Evolutionary conservation across 2,329 filamentous ascomycete genomes (phyloP).

Genomic region (Amesomyces nigricolor): DNA sequence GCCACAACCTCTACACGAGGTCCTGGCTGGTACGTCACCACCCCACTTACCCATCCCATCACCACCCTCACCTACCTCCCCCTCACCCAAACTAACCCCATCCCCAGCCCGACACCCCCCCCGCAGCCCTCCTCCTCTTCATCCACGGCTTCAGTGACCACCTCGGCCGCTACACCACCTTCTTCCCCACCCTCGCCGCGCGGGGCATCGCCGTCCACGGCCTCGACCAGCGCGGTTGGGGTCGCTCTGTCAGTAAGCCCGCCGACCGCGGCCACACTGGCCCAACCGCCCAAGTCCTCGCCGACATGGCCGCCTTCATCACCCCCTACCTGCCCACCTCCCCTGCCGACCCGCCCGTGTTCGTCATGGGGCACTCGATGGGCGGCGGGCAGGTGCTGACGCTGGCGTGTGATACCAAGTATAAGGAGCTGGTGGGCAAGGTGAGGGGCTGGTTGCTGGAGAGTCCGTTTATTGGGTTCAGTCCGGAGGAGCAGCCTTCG

Average conservation of each 20-base stretch:
- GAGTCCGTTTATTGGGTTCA: slow-evolving; percentile 72
- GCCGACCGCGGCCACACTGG: slow-evolving; percentile 67
- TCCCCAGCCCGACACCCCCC: slow-evolving; percentile 47
- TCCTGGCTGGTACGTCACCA: slow-evolving; percentile 49
- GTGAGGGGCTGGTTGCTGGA: slow-evolving; percentile 72
- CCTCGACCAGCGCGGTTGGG: slow-evolving; percentile 89
- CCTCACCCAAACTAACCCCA: background rate
- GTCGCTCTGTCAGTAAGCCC: slow-evolving; percentile 58
- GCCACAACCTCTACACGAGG: slow-evolving; percentile 48
- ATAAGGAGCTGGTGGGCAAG: slow-evolving; percentile 49
- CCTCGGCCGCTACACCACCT: slow-evolving; percentile 66
- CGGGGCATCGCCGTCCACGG: slow-evolving; percentile 69
- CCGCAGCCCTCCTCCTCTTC: slow-evolving; percentile 69
- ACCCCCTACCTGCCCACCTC: slow-evolving; percentile 47
- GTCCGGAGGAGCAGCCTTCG: slow-evolving; percentile 58
- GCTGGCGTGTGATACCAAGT: slow-evolving; percentile 46
- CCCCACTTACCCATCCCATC: background rate
- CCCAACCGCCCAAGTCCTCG: slow-evolving; percentile 64
- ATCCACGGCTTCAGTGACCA: slow-evolving; percentile 91
- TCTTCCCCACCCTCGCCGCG: slow-evolving; percentile 65
- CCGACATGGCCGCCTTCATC: slow-evolving; percentile 74
- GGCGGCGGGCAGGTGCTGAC: slow-evolving; percentile 73
- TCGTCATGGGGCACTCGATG: slow-evolving; percentile 89
- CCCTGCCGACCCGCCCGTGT: slow-evolving; percentile 54
- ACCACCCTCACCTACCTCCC: slow-evolving; percentile 2